Conservation (phyloP, 2,329 filamentous ascomycete species). For the Pleurostoma richardsiae region DNA sequence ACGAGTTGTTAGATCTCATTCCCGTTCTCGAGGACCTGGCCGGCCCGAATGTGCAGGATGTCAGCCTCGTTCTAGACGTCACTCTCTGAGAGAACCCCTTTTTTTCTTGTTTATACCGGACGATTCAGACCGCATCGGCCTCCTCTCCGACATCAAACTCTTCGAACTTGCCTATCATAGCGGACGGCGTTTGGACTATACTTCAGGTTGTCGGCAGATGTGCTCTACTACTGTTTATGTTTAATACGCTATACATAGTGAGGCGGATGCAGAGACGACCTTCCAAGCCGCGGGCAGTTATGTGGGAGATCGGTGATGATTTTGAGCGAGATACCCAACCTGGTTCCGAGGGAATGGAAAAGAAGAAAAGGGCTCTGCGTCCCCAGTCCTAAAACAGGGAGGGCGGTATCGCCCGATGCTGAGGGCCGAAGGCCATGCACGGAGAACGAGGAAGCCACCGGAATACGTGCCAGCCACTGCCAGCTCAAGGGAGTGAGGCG, state of each 20-base stretch:
- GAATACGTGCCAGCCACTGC: too few relatives aligned
- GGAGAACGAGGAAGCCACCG: too few relatives aligned
- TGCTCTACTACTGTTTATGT: slow-evolving; percentile 43
- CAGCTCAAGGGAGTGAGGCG: too few relatives aligned
- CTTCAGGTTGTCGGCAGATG: slow-evolving; percentile 13
- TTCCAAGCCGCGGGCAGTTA: slow-evolving; percentile 5
- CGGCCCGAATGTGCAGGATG: slow-evolving; percentile 81
- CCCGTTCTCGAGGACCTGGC: slow-evolving; percentile 97
- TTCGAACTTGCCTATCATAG: slow-evolving; percentile 35
- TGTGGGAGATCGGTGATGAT: too few relatives aligned
- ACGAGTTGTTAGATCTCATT: slow-evolving; percentile 94
- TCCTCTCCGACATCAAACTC: slow-evolving; percentile 6
- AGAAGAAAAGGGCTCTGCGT: too few relatives aligned
- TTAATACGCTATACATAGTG: slow-evolving; percentile 11
- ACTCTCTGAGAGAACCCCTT: slow-evolving; percentile 50
- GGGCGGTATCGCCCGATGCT: too few relatives aligned
- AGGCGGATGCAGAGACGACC: slow-evolving; percentile 10
- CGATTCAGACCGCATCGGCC: background rate
- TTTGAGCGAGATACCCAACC: too few relatives aligned
- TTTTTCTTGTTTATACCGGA: slow-evolving; percentile 20
- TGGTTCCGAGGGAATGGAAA: too few relatives aligned
- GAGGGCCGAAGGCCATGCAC: too few relatives aligned
- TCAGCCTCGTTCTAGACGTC: slow-evolving; percentile 96
- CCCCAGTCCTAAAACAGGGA: too few relatives aligned
- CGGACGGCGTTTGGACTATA: slow-evolving; percentile 50